phyloP scores from a whole-genome alignment of 2,329 filamentous ascomycete genomes.

The Colletotrichum chlorophyti region DNA sequence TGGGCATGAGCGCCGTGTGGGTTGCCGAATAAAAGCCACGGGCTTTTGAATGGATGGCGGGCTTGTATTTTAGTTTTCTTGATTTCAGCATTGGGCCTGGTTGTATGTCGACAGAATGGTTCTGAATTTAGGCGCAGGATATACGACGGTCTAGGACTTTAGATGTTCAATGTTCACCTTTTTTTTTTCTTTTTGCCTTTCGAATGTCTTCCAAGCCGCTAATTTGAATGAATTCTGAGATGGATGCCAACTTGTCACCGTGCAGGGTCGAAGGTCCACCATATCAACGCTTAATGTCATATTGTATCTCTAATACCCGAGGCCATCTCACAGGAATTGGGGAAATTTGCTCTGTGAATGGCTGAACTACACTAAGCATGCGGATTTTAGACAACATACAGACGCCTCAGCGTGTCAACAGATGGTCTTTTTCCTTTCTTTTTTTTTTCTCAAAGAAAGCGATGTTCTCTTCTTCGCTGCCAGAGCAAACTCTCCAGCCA shows the following conservation, averaged over 20 bases:
- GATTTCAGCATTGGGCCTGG: constrained; percentile 16
- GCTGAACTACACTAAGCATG: no score
- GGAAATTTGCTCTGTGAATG: no score
- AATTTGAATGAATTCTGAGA: no score
- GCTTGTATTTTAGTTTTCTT: constrained; percentile 23
- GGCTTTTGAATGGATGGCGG: neutral
- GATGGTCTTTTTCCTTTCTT: no score
- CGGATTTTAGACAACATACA: neutral
- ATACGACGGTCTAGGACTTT: constrained; percentile 5
- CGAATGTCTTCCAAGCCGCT: no score
- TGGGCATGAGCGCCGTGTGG: constrained; percentile 98
- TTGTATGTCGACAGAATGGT: constrained; percentile 21
- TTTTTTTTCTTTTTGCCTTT: neutral
- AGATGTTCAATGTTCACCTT: neutral
- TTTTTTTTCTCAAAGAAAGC: no score
- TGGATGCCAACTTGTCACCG: no score
- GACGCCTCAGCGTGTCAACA: no score
- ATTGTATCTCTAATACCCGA: no score
- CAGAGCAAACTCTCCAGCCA: constrained; percentile 49
- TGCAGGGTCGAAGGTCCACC: no score
- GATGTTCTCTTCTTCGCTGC: constrained; percentile 56
- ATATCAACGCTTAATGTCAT: no score
- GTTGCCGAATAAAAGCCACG: constrained; percentile 75
- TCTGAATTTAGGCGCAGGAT: constrained; percentile 20
- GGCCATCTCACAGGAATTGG: no score